Evolutionary conservation across 345 rosid species (phyloP).

Genomic region (Syzygium grande): DNA sequence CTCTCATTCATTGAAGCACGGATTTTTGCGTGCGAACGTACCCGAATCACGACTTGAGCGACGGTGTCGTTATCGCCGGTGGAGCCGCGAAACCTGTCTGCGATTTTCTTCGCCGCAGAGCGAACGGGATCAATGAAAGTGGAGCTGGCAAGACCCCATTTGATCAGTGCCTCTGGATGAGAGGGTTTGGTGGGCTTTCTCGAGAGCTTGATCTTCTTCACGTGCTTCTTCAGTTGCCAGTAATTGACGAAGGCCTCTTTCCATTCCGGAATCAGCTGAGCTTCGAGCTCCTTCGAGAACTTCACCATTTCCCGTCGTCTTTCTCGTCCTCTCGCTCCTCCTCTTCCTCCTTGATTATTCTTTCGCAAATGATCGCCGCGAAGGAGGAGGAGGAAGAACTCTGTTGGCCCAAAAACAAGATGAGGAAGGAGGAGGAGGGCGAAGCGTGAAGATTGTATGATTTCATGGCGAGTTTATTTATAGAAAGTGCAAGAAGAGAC

Average conservation of each 20-base stretch:
- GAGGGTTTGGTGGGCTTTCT: slow-evolving; percentile 24
- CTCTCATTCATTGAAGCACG: neutral
- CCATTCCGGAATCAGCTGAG: slow-evolving; percentile 98
- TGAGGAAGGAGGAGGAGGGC: neutral
- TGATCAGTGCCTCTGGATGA: slow-evolving; percentile 1
- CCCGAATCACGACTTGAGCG: neutral
- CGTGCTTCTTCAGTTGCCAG: slow-evolving; percentile 77
- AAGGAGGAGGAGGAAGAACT: neutral
- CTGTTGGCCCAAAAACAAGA: neutral
- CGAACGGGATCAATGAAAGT: slow-evolving; percentile 43
- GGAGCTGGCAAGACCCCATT: slow-evolving; percentile 32
- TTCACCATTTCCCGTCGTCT: slow-evolving; percentile 61
- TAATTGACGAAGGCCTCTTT: slow-evolving; percentile 95
- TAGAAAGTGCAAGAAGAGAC: slow-evolving; percentile 8
- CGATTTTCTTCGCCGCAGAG: slow-evolving; percentile 20
- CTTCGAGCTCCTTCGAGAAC: slow-evolving; percentile 94
- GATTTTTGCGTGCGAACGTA: neutral
- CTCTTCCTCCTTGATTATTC: neutral
- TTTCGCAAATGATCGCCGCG: neutral
- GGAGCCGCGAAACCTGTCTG: slow-evolving; percentile 1
- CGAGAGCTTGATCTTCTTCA: slow-evolving; percentile 67
- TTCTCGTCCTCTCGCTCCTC: neutral
- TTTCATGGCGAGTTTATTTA: slow-evolving; percentile 22
- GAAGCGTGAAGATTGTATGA: slow-evolving; percentile 17
- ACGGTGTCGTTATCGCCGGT: neutral